Evolutionary conservation across 2,329 filamentous ascomycete species (phyloP), one percentile per base, ranked within the genome.

Genomic region (Pseudopyrenochaeta lycopersici): DNA sequence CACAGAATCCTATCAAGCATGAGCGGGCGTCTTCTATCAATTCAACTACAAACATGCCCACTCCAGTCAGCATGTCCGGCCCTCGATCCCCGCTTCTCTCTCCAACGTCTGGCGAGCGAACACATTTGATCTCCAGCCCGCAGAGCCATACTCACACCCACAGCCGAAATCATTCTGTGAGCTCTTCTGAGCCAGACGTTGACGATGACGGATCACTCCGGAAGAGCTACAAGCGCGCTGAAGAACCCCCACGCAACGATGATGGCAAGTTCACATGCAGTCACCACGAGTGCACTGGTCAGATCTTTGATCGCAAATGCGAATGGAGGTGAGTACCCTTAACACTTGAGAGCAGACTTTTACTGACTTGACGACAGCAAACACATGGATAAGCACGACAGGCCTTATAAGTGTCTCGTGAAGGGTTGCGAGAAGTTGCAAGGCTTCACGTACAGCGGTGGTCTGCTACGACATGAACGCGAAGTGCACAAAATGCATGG

Each of bases 301-400:
- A 88, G 4, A 84, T 84, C 11, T 98, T 97, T 71, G 83, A 85
- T 49, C 86, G 92, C 60, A 94, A 91, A 64, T 97, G 93, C 78
- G 93, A 97, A 79, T 97, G 91, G 91, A 96, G 90, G 92, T 95
- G 81, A 85, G 90, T 84, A 12, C 12, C 23, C 20, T 39, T 33
- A 44, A 29, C 43, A 67, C 76, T 62, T 76, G 43, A n/a, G 11
- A 49, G 33, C 20, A 36, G 18, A 32, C 9, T 14, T 48, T 54
- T 44, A 56, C 65, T 71, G 42, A 73, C 51, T 33, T 27, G 3
- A 14, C 17, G 32, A 45, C 46, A 96, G 92, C 73, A 97, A 98
- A 79, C 94, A 98, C 74, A 97, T 97, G 93, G 94, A 98, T 78
- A 97, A 97, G 75, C 94, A 98, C 74, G 92, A 97, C 65, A 85